Evolutionary conservation across 2,329 filamentous ascomycete species (phyloP).

Genomic region (Cephalotrichum gorgonifer): DNA sequence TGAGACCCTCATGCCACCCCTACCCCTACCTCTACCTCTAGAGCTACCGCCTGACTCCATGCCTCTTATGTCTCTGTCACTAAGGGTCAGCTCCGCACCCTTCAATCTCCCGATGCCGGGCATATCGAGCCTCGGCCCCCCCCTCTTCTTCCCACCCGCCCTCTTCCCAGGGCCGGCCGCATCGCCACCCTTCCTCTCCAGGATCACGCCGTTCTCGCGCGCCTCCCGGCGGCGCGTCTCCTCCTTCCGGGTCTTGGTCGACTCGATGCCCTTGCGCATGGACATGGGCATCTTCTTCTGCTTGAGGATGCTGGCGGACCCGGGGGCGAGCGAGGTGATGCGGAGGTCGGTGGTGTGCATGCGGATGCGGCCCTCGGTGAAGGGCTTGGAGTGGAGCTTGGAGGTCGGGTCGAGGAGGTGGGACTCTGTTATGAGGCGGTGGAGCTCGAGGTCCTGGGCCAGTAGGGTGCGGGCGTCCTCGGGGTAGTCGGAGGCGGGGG

Average conservation of each 20-base stretch:
- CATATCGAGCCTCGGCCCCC: constrained; percentile 53
- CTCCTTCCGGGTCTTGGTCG: constrained; percentile 56
- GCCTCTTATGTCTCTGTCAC: constrained; percentile 61
- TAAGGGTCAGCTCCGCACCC: constrained; percentile 70
- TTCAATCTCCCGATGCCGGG: constrained; percentile 73
- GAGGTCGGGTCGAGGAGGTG: constrained; percentile 55
- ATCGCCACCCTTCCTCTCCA: constrained; percentile 48
- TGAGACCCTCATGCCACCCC: constrained; percentile 16
- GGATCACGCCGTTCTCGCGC: constrained; percentile 78
- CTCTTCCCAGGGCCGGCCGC: constrained; percentile 13
- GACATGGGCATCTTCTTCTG: constrained; percentile 86
- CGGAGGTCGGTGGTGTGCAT: constrained; percentile 78
- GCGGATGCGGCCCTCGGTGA: constrained; percentile 57
- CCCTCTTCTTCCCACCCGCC: constrained; percentile 27
- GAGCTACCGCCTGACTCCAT: constrained; percentile 46
- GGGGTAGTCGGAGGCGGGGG: constrained; percentile 23
- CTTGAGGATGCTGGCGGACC: constrained; percentile 53
- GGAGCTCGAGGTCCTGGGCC: constrained; percentile 85
- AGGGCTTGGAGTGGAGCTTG: constrained; percentile 26
- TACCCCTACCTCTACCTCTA: constrained; percentile 11
- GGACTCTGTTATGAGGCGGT: constrained; percentile 82
- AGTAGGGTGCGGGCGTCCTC: constrained; percentile 61
- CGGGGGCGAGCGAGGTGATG: constrained; percentile 71
- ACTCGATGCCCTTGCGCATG: constrained; percentile 73
- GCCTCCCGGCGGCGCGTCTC: constrained; percentile 66